These are phyloP conservation scores for Cladophialophora chaetospira DNA, from an alignment of 2,329 filamentous ascomycete species.

Conservation along the genomic window DNA sequence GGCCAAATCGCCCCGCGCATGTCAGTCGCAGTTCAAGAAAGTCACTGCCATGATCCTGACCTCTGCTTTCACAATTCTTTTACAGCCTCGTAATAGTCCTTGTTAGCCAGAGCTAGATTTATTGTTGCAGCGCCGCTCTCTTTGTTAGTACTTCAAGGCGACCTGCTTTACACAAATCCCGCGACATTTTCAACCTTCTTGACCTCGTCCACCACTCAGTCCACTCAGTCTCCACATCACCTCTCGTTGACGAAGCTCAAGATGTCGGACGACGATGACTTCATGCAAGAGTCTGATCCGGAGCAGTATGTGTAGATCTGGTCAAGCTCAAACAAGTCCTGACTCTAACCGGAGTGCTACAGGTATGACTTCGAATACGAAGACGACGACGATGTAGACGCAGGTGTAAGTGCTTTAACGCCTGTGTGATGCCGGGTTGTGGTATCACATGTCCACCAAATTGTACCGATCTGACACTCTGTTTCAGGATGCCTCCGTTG, in stretches of 20 bases:
- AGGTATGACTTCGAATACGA: slow-evolving; percentile 15
- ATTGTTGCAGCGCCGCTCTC: too few relatives aligned
- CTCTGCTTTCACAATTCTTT: too few relatives aligned
- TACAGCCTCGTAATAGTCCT: too few relatives aligned
- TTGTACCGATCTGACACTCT: slow-evolving; percentile 66
- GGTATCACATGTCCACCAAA: slow-evolving; percentile 25
- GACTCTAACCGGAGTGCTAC: background rate
- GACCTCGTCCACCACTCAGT: background rate
- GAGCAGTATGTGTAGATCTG: slow-evolving; percentile 63
- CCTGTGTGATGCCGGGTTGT: background rate
- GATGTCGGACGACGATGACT: slow-evolving; percentile 86
- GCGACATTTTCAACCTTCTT: background rate
- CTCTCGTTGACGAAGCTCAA: slow-evolving; percentile 30
- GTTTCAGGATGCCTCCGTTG: slow-evolving; percentile 84
- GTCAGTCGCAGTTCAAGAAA: too few relatives aligned
- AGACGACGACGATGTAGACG: slow-evolving; percentile 12
- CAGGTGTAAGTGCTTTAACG: background rate
- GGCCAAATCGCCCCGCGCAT: too few relatives aligned
- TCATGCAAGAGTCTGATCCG: slow-evolving; percentile 89
- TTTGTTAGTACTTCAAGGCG: too few relatives aligned
- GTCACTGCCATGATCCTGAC: too few relatives aligned
- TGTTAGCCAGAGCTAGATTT: too few relatives aligned
- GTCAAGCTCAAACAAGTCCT: background rate
- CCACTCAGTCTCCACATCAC: background rate
- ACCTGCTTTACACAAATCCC: too few relatives aligned